Conservation (phyloP, 768 basidiomycete genomes). For the Pulveroboletus sp. region DNA sequence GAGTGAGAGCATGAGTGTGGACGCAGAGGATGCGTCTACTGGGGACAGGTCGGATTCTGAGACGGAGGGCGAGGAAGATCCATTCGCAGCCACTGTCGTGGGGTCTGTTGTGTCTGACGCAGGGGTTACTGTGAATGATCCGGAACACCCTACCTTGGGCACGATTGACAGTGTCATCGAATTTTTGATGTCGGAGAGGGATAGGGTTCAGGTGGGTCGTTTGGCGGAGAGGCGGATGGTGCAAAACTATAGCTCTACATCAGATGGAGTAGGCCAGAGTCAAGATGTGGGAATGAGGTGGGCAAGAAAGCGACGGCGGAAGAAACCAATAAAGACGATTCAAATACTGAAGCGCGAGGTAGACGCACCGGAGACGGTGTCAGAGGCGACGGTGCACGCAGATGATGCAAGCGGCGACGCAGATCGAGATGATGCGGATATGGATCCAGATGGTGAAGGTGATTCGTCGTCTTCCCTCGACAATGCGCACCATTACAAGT, state of each 20-base stretch:
- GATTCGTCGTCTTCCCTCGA: conserved; percentile 31
- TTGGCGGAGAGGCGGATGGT: conserved; percentile 26
- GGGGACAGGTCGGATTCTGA: conserved; percentile 28
- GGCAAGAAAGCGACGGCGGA: conserved; percentile 37
- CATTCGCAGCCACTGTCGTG: conserved; percentile 24
- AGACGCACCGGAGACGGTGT: conserved; percentile 19
- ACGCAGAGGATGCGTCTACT: conserved; percentile 9
- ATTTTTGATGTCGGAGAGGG: conserved; percentile 74
- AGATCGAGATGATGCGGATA: conserved; percentile 21
- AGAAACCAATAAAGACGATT: conserved; percentile 31
- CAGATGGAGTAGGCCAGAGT: conserved; percentile 38
- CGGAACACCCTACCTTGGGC: conserved; percentile 63
- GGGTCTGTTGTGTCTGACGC: conserved; percentile 23
- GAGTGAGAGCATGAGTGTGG: not conserved
- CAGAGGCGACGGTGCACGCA: conserved; percentile 20
- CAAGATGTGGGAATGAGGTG: conserved; percentile 39
- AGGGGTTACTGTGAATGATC: conserved; percentile 21
- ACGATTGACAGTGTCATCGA: conserved; percentile 69
- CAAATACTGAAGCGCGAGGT: conserved; percentile 26
- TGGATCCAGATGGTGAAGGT: conserved; percentile 17
- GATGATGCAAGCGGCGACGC: conserved; percentile 27
- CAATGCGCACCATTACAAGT: conserved; percentile 17
- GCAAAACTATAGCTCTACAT: conserved; percentile 32
- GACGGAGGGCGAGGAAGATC: conserved; percentile 38
- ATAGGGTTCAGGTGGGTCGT: conserved; percentile 47